Evolutionary conservation across 192 early-diverging fungal species (phyloP).

Genomic region (Rhizophagus clarus): DNA sequence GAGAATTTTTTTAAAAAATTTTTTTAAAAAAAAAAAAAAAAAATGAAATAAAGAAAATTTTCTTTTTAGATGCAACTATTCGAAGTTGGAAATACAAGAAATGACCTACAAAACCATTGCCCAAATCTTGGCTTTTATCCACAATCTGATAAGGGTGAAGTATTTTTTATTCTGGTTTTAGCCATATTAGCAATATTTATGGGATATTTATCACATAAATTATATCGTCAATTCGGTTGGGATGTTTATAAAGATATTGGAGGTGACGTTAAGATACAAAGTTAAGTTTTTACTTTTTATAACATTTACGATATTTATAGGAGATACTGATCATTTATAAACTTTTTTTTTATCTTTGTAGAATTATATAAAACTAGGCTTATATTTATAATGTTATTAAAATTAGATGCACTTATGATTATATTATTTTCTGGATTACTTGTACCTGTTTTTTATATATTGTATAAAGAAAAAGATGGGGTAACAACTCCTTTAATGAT

Average conservation of each 20-base stretch:
- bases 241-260: constrained; percentile 41
- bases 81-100: neutral
- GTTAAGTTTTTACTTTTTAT: constrained; percentile 35
- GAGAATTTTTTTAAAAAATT: neutral
- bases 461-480: neutral
- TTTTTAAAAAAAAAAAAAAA: neutral
- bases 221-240: constrained; percentile 40
- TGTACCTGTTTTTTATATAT: neutral
- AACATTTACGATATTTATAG: no score
- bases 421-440: neutral
- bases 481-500: neutral
- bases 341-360: neutral
- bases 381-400: neutral
- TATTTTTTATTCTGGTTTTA: neutral
- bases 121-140: neutral
- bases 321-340: no score
- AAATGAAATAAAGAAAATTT: neutral
- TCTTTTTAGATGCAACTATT: neutral
- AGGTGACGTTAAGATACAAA: constrained; percentile 55
- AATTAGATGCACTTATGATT: neutral
- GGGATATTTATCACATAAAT: constrained; percentile 40
- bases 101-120: neutral
- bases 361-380: neutral
- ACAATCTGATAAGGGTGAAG: neutral
- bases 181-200: neutral